phyloP scores from a whole-genome alignment of 495 filamentous ascomycete genomes.

The Copromyces sp. region DNA sequence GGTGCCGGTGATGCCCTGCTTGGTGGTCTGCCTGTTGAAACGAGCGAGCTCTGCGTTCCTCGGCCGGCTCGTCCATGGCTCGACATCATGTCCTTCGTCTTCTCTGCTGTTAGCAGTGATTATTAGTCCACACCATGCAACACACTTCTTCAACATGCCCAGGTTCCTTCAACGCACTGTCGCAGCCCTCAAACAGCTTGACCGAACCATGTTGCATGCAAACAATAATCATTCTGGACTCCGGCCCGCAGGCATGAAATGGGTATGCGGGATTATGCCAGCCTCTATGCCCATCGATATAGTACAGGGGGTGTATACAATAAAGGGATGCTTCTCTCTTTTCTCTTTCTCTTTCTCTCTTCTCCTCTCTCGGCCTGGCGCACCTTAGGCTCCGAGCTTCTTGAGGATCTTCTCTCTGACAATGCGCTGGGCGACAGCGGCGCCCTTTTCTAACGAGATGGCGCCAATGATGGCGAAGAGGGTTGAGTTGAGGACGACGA shows the following conservation, averaged over 20 bases:
- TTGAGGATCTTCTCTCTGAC: conserved; percentile 67
- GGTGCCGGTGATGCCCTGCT: neutral
- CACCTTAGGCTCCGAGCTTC: conserved; percentile 18
- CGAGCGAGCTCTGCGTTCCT: neutral
- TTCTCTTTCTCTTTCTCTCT: conserved; percentile 15
- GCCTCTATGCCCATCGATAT: neutral
- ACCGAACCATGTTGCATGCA: neutral
- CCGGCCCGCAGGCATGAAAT: neutral
- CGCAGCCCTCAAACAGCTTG: neutral
- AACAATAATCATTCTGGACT: conserved; percentile 1
- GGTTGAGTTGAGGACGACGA: conserved; percentile 60
- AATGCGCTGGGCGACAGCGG: conserved; percentile 62
- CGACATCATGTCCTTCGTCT: neutral
- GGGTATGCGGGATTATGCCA: neutral
- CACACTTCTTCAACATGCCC: neutral
- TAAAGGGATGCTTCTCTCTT: neutral
- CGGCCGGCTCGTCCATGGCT: neutral
- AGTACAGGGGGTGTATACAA: neutral
- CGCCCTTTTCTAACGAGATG: conserved; percentile 74
- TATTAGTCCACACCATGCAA: neutral
- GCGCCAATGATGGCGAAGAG: conserved; percentile 83
- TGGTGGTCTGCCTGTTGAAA: neutral
- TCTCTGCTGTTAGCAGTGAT: neutral
- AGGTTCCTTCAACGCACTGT: neutral
- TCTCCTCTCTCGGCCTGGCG: neutral